These are phyloP conservation scores for Sequoiadendron giganteum DNA, from an alignment of 75 land plant genomes.

Conservation along the genomic window DNA sequence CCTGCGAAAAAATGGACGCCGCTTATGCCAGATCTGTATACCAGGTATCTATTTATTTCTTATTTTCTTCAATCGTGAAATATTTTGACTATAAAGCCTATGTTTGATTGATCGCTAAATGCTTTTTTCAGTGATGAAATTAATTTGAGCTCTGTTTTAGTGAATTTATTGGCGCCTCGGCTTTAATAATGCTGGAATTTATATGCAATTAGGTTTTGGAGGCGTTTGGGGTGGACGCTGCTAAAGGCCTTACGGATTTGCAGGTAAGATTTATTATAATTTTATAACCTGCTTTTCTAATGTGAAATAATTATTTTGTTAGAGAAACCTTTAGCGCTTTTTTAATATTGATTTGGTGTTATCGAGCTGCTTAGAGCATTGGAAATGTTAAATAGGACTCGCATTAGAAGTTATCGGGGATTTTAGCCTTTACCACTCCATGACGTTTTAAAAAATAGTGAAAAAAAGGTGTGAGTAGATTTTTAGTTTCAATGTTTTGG, in stretches of 20 bases:
- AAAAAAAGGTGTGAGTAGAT: not conserved
- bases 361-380: not conserved
- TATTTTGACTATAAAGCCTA: not conserved
- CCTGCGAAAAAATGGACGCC: constrained; percentile 51
- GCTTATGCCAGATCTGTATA: constrained; percentile 75
- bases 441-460: not conserved
- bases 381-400: not conserved
- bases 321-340: not conserved
- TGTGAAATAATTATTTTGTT: not conserved
- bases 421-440: not conserved
- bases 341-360: not conserved
- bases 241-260: constrained; percentile 70
- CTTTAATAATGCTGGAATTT: not conserved
- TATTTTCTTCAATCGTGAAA: not conserved
- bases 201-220: constrained; percentile 63
- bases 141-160: not conserved
- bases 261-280: constrained; percentile 47
- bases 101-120: not conserved
- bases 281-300: not conserved
- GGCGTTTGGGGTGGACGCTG: constrained; percentile 71
- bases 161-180: not conserved
- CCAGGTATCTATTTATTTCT: constrained; percentile 32
- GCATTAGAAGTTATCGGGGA: not conserved
- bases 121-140: not conserved
- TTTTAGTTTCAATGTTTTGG: not conserved